A percentile compares a stretch with the other conserved stretches of the same genome.
phyloP scores from a whole-genome alignment of 352 stramenopile species.

The Aphanomyces stellatus region DNA sequence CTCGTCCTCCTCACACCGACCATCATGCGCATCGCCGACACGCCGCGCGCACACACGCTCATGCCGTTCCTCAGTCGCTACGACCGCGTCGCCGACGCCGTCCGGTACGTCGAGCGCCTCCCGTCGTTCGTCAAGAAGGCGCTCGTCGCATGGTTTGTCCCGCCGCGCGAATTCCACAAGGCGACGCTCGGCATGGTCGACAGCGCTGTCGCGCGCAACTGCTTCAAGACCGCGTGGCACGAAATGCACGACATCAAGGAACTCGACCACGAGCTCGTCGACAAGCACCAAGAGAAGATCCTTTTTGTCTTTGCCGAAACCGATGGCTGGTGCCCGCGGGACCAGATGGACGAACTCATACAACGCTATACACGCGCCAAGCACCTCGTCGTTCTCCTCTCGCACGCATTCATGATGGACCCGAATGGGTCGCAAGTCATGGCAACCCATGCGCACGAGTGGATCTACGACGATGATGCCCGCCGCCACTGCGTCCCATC shows the following conservation, averaged over 20 bases:
- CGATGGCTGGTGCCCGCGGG: conserved; percentile 56
- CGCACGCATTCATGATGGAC: conserved; percentile 77
- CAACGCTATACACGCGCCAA: conserved; percentile 34
- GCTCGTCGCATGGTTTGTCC: conserved; percentile 15
- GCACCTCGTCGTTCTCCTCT: conserved; percentile 44
- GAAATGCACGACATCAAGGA: conserved; percentile 49
- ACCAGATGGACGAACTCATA: conserved; percentile 50
- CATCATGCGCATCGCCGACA: conserved; percentile 50
- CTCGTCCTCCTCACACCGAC: conserved; percentile 64
- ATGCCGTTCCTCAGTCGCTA: conserved; percentile 41
- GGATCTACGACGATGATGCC: conserved; percentile 28
- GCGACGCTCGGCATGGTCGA: conserved; percentile 47
- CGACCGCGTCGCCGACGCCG: conserved; percentile 27
- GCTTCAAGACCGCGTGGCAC: conserved; percentile 53
- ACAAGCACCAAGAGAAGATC: conserved; percentile 36
- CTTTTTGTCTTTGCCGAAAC: conserved; percentile 61
- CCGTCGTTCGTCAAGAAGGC: conserved; percentile 27
- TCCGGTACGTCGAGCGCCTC: conserved; percentile 31
- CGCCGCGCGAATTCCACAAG: conserved; percentile 35
- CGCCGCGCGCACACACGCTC: conserved; percentile 36
- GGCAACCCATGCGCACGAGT: conserved; percentile 48
- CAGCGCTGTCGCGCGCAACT: conserved; percentile 45
- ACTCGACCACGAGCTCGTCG: conserved; percentile 35
- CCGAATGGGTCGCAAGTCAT: conserved; percentile 50
- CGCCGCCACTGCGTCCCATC: background rate